phyloP scores from a whole-genome alignment of 2,329 filamentous ascomycete genomes.

The Mariannaea elegans region DNA sequence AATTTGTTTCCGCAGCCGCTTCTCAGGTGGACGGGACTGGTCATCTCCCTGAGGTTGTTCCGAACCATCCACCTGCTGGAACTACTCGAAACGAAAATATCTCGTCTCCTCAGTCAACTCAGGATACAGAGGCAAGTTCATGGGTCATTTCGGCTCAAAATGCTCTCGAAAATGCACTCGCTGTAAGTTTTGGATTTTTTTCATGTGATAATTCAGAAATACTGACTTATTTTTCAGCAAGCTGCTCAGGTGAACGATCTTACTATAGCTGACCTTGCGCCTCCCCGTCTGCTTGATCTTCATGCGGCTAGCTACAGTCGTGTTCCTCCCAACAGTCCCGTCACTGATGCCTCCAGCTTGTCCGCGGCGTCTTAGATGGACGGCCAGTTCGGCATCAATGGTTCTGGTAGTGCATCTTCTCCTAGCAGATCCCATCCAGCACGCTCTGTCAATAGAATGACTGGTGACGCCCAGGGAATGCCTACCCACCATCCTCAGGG shows the following conservation, averaged over 20 bases:
- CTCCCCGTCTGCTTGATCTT: background rate
- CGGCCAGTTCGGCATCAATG: constrained; percentile 19
- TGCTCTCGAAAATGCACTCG: constrained; percentile 33
- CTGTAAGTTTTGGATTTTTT: constrained; percentile 14
- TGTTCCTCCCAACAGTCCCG: constrained; percentile 32
- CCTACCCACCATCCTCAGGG: background rate
- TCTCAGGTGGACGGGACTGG: background rate
- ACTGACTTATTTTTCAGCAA: background rate
- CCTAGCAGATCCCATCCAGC: background rate
- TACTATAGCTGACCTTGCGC: background rate
- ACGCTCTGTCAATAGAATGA: background rate
- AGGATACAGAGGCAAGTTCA: background rate
- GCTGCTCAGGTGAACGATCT: background rate
- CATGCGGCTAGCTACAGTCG: background rate
- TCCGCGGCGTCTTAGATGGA: constrained; percentile 37
- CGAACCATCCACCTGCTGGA: background rate
- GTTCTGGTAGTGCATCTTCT: background rate
- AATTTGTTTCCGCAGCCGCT: background rate
- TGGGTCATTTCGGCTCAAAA: constrained; percentile 40
- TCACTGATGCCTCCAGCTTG: background rate
- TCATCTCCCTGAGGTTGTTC: background rate
- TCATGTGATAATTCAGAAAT: background rate
- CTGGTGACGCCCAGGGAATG: background rate
- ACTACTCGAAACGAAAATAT: background rate
- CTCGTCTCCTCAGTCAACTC: background rate